A percentile compares a stretch with the other conserved stretches of the same genome.
These are phyloP conservation scores for Chondrus crispus DNA, from an alignment of 23 red algal species.

Conservation along the genomic window DNA sequence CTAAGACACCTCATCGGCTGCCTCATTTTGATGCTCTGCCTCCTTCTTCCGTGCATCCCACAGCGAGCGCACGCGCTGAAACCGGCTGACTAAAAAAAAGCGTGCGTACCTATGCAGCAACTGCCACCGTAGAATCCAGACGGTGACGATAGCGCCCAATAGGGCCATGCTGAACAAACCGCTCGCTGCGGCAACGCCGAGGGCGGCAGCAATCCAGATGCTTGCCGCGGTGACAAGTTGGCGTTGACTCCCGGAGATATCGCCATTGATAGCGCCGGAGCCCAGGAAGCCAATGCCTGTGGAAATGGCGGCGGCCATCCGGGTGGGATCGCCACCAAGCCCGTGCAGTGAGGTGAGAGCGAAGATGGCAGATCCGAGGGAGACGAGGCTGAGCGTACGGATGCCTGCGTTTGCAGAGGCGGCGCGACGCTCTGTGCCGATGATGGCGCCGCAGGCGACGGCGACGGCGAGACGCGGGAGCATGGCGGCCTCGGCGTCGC, in stretches of 20 bases:
- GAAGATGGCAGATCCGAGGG: slow-evolving; percentile 59
- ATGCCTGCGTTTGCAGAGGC: slow-evolving; percentile 63
- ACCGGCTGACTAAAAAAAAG: no score
- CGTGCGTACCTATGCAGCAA: slow-evolving; percentile 18
- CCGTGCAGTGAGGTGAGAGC: slow-evolving; percentile 42
- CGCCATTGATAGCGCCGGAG: slow-evolving; percentile 53
- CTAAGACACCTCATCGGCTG: no score
- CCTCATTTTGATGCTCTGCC: no score
- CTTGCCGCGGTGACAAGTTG: slow-evolving; percentile 66
- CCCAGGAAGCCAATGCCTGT: slow-evolving; percentile 79
- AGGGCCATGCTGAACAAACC: slow-evolving; percentile 53
- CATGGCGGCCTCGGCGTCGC: slow-evolving; percentile 47
- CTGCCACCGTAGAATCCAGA: slow-evolving; percentile 44
- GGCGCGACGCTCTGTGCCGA: slow-evolving; percentile 63
- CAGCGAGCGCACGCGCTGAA: no score
- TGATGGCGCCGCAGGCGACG: slow-evolving; percentile 48
- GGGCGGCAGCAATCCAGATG: slow-evolving; percentile 73
- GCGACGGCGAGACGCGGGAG: slow-evolving; percentile 53
- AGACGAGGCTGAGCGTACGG: slow-evolving; percentile 57
- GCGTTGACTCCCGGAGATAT: neutral
- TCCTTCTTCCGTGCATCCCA: no score
- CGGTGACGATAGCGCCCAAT: slow-evolving; percentile 47
- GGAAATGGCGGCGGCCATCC: slow-evolving; percentile 64
- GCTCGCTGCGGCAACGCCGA: slow-evolving; percentile 60
- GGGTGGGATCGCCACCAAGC: slow-evolving; percentile 49